Base-by-base conservation (phyloP, 208 protist genomes). In the Trypanosoma vivax region DNA sequence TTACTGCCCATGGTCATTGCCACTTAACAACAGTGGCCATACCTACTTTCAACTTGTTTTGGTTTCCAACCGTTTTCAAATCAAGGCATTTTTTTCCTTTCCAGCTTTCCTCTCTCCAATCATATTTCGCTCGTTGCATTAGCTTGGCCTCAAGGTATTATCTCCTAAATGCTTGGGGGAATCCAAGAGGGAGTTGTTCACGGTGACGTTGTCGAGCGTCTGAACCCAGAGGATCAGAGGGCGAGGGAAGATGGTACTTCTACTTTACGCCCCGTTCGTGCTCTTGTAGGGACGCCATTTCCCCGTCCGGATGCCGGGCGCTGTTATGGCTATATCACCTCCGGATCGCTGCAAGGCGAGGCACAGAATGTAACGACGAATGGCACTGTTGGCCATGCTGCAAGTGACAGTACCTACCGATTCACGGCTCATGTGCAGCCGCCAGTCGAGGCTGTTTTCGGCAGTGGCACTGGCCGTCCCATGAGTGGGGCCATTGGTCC, bases 391-490 rank as follows among this genome's bases (percentile, higher is more conserved):
- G 31, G 2, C 5, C 3, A 14, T 31, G 21, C 6, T 29, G 16
- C 7, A 13, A 25, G 2, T 5, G 28, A 2, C 33, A 14, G 4
- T 35, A 37, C 43, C 29, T 7, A 29, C 33, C 28, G 46, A 23
- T 58, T 66, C 25, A 81, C 66, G 5, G 75, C 75, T 25, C 75
- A 82, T 38, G 61, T 82, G 31, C 75, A 83, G 60, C 70, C 75
- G 2, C 41, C 50, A 24, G 43, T 50, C 2, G 23, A 34, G 13
- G 16, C 31, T 21, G n/a, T 24, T 39, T 13, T 9, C 10, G 40
- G 27, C 24, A 25, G 14, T 16, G 29, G 3, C 38, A 45, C 37
- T 18, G 50, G 16, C 34, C 21, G 16, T 16, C 4, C 28, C 16
- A 19, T 14, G 16, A 40, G 34, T 7, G 23, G n/a, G n/a, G n/a